Evolutionary conservation across 1,284 basidiomycete genomes (phyloP), one percentile per base, ranked within the genome.

Genomic region (Kalmanozyma brasiliensis): DNA sequence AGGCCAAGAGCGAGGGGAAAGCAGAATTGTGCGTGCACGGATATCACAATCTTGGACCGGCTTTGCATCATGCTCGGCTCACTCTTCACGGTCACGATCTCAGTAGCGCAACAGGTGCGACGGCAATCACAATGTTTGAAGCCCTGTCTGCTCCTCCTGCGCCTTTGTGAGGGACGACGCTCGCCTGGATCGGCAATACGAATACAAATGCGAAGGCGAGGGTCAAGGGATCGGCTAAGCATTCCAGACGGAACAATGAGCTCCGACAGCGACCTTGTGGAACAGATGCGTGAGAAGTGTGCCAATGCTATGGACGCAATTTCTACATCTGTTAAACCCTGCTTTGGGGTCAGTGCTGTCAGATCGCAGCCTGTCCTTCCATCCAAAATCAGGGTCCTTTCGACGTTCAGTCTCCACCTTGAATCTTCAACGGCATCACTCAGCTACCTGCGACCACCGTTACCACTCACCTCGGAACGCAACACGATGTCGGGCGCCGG

Each of bases 401-500:
- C 11, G 26, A 7, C 26, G 6, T 29, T 29, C 11, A 6, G 26
- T 7, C 26, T 29, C 26, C 26, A 29, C 26, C 26, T 29, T 11
- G 26, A 29, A 29, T 29, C 26, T 29, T 11, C 11, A 23, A 26
- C 33, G 16, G 13, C 24, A 37, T 32, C 47, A 49, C 17, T 17
- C 20, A 32, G 33, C 7, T 19, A 22, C 11, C 30, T 4, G 16
- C 30, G 17, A 42, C 40, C 22, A 20, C 32, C 16, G 7, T 19
- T 13, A 32, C 43, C 13, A n/a, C 6, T 29, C 7, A 17, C 48
- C 4, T 38, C 14, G n/a, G n/a, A n/a, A n/a, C n/a, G n/a, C 34
- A 14, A 1, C 30, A 40, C 3, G 17, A 65, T 65, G 62, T 55
- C 62, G 24, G 55, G 22, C 34, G 11, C 52, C 3, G 43, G 35